phyloP scores from a whole-genome alignment of 2,329 filamentous ascomycete species.

The Aureobasidium sp. region DNA sequence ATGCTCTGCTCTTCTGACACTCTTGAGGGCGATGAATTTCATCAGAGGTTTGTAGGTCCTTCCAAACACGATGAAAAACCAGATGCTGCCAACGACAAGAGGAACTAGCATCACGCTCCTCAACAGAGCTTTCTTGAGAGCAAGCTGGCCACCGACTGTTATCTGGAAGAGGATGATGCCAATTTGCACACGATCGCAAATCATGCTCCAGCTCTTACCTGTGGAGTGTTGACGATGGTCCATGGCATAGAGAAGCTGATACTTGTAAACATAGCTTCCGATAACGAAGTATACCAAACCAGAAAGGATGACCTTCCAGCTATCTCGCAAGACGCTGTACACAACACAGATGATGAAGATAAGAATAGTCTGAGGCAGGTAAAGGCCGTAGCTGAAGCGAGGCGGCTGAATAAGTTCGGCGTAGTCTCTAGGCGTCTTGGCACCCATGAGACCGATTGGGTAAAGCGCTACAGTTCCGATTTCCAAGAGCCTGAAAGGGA shows the following conservation, averaged over 20 bases:
- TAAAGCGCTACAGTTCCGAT: conserved; percentile 80
- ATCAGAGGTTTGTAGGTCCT: conserved; percentile 81
- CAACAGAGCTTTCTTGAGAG: conserved; percentile 64
- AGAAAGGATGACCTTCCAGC: conserved; percentile 73
- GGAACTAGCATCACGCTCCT: conserved; percentile 68
- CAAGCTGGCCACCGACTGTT: conserved; percentile 81
- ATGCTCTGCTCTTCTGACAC: conserved; percentile 60
- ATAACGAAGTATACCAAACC: conserved; percentile 77
- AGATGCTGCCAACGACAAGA: conserved; percentile 70
- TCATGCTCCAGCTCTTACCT: conserved; percentile 91
- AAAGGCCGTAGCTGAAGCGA: conserved; percentile 92
- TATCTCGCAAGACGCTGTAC: conserved; percentile 77
- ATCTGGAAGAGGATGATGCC: conserved; percentile 84
- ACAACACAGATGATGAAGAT: conserved; percentile 94
- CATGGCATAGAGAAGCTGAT: conserved; percentile 97
- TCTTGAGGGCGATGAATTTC: conserved; percentile 83
- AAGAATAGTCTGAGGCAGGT: conserved; percentile 82
- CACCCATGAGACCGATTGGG: conserved; percentile 67
- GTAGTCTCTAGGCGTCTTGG: conserved; percentile 84
- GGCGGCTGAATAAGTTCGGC: conserved; percentile 75
- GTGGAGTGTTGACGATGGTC: conserved; percentile 93
- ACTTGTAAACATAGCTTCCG: conserved; percentile 89
- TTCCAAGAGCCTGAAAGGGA: conserved; percentile 85
- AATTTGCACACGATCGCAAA: conserved; percentile 82
- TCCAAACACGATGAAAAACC: conserved; percentile 80